A percentile compares a stretch with the other conserved stretches of the same genome.
These are phyloP conservation scores for Polyporus arcularius DNA, from an alignment of 768 basidiomycete species.

Conservation along the genomic window DNA sequence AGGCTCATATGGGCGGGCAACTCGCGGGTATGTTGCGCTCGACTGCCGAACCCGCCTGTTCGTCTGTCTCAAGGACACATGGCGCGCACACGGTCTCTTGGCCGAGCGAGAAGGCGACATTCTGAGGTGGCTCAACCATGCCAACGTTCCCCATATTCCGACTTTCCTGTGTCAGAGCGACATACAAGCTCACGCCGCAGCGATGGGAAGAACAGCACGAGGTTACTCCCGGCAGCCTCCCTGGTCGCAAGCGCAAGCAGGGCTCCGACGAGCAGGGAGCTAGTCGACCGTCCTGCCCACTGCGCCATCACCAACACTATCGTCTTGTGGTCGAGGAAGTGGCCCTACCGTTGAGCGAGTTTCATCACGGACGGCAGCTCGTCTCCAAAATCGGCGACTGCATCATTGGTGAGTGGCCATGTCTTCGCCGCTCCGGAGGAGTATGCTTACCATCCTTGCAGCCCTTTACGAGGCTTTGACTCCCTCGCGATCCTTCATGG, in stretches of 20 bases:
- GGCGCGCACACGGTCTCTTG: not conserved
- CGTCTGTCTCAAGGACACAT: constrained; percentile 18
- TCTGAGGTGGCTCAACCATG: not conserved
- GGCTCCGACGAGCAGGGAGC: not conserved
- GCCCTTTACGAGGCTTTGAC: not conserved
- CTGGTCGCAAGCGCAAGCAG: not conserved
- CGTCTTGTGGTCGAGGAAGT: constrained; percentile 9
- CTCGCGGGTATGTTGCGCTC: constrained; percentile 15
- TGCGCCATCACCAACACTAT: not conserved
- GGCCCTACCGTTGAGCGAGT: not conserved
- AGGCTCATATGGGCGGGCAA: constrained; percentile 5
- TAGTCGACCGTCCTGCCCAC: too few relatives aligned
- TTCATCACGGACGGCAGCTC: not conserved
- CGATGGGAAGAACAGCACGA: not conserved
- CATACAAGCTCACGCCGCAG: not conserved
- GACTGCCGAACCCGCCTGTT: constrained; percentile 2
- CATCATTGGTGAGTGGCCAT: not conserved
- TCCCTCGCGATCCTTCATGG: not conserved
- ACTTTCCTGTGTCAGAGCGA: not conserved
- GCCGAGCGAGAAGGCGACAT: constrained; percentile 2
- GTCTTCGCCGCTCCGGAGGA: not conserved
- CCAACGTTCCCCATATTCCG: not conserved
- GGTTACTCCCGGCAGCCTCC: too few relatives aligned
- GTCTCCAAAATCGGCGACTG: not conserved
- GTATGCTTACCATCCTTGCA: not conserved